A percentile compares a stretch with the other conserved stretches of the same genome.
These are phyloP conservation scores for Neurospora hispaniola DNA, from an alignment of 495 filamentous ascomycete species.

Conservation along the genomic window DNA sequence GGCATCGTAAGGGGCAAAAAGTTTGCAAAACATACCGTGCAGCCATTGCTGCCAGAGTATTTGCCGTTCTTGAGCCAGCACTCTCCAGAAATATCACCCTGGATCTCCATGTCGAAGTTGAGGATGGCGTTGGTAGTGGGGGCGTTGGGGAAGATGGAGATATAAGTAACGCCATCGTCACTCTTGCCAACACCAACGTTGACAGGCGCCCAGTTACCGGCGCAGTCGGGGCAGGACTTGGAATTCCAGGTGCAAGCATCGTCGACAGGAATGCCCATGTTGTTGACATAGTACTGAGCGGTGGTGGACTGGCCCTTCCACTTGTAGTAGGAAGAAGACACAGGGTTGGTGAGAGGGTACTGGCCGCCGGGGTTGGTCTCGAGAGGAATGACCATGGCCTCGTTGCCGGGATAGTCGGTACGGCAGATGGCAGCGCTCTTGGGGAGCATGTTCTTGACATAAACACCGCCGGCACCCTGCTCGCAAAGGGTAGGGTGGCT, in stretches of 20 bases:
- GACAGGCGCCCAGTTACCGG: slow-evolving; percentile 83
- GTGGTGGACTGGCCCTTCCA: slow-evolving; percentile 68
- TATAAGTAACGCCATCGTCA: slow-evolving; percentile 53
- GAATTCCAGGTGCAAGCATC: slow-evolving; percentile 75
- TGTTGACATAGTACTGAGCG: slow-evolving; percentile 97
- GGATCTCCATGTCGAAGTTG: slow-evolving; percentile 64
- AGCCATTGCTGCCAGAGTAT: slow-evolving; percentile 50
- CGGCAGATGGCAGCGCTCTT: slow-evolving; percentile 69
- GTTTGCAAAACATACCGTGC: slow-evolving; percentile 49
- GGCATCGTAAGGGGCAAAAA: background rate
- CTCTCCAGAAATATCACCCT: slow-evolving; percentile 47
- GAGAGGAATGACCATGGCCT: slow-evolving; percentile 73
- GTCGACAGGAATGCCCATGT: slow-evolving; percentile 50
- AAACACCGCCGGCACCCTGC: slow-evolving; percentile 55
- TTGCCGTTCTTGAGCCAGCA: slow-evolving; percentile 64
- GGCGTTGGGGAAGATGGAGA: slow-evolving; percentile 66
- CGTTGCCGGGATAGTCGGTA: slow-evolving; percentile 90
- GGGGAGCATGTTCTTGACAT: slow-evolving; percentile 60
- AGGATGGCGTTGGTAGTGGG: slow-evolving; percentile 52
- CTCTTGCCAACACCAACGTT: slow-evolving; percentile 75
- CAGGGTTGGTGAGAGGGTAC: slow-evolving; percentile 61
- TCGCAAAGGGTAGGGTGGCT: slow-evolving; percentile 62
- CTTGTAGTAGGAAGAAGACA: slow-evolving; percentile 57
- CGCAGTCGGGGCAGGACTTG: slow-evolving; percentile 30
- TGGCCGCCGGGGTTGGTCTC: slow-evolving; percentile 43